Evolutionary conservation across 1,284 basidiomycete genomes (phyloP), one percentile per base, ranked within the genome.

Genomic region (Rhodotorula mucilaginosa): DNA sequence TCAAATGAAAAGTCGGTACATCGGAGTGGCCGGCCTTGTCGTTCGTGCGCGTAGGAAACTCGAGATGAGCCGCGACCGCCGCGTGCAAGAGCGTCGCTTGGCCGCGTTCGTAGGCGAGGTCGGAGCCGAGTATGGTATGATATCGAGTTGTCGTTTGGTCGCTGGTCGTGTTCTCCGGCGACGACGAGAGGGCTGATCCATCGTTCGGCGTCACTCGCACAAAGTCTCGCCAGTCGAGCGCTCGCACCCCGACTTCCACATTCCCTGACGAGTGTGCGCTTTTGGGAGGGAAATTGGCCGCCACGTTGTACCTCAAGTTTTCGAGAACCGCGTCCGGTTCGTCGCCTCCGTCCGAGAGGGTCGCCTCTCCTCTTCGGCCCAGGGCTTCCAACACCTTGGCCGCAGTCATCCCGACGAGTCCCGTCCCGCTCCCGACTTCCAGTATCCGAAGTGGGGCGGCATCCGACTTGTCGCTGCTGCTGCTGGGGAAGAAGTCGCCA

Each of bases 191-290:
- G 5, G 34, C 51, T 8, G 51, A 52, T 18, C 7, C 44, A 1
- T 0, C n/a, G 16, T 18, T 26, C 2, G 39, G 34, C 16, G 47
- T 5, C 18, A 5, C 26, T 26, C 12, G 13, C 19, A 58, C 48
- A 83, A 87, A 88, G 1, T 80, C 80, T 0, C 88, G 86, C 91
- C 92, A 94, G 80, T 93, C 90, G 26, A 93, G 84, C 39, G 80
- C 77, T 51, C 80, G 79, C 47, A 83, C 80, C 12, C 82, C 78
- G 10, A 90, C 85, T 5, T 31, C 2, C 0, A 81, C 18, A 18
- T 10, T 44, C 12, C 6, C 13, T 5, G 15, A 18, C 80, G 5
- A 68, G 16, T 49, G 67, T 46, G 8, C 13, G 7, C 26, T 56
- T 8, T 4, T 3, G 4, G 74, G 68, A 0, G 84, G 80, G 70